Conservation (phyloP, 257 asterid species). For the Solanum stenotomum region DNA sequence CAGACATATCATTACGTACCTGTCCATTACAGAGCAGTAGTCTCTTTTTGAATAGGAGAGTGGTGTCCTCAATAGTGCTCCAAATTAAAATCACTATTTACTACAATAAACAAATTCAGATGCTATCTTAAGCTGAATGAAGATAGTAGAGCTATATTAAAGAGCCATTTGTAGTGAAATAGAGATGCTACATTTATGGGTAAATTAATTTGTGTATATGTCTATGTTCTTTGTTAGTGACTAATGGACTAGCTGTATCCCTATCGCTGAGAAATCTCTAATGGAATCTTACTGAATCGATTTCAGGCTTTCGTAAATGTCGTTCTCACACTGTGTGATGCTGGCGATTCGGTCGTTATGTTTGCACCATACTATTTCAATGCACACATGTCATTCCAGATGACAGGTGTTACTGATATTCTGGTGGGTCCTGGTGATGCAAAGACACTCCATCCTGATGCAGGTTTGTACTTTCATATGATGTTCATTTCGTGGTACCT, state of each 20-base stretch:
- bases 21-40: not conserved
- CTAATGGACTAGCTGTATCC: not conserved
- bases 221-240: not conserved
- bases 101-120: not conserved
- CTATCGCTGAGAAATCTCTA: not conserved
- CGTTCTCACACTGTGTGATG: conserved; percentile 84
- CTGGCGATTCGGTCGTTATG: conserved; percentile 87
- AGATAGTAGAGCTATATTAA: not conserved
- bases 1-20: not conserved
- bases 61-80: not conserved
- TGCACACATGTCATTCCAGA: conserved; percentile 91
- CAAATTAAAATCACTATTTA: not conserved
- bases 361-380: conserved; percentile 98
- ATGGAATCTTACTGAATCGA: not conserved
- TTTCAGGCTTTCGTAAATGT: conserved; percentile 90
- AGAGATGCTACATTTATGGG: not conserved
- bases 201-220: not conserved
- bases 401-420: conserved; percentile 94
- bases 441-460: conserved; percentile 90
- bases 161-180: not conserved
- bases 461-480: conserved; percentile 42
- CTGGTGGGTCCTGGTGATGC: conserved; percentile 84
- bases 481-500: not conserved
- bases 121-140: not conserved
- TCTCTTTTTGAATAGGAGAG: not conserved